Percentiles rank a stretch among this genome's conserved stretches.
These are phyloP conservation scores for Pestalotiopsis sp. DNA, from an alignment of 2,329 filamentous ascomycete species.

Conservation along the genomic window DNA sequence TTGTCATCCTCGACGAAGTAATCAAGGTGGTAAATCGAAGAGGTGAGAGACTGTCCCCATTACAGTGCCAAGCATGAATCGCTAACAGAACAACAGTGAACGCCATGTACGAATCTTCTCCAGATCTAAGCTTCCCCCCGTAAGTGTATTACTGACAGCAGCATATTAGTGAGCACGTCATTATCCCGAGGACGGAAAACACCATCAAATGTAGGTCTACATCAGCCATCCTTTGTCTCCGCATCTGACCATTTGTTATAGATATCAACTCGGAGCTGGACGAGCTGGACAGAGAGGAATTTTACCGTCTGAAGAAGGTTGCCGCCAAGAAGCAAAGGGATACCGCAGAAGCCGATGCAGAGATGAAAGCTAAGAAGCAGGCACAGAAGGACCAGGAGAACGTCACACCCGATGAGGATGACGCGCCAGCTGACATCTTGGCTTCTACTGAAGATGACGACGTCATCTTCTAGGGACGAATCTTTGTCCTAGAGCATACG, in stretches of 20 bases:
- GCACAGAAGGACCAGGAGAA: conserved; percentile 41
- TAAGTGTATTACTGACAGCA: conserved; percentile 16
- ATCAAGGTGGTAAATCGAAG: conserved; percentile 98
- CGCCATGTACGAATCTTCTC: conserved; percentile 65
- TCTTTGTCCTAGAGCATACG: too few species aligned
- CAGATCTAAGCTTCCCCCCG: too few species aligned
- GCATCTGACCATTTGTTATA: conserved; percentile 28
- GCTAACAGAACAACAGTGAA: conserved; percentile 61
- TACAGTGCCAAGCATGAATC: neutral
- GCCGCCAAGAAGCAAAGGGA: conserved; percentile 82
- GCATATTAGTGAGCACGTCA: conserved; percentile 74
- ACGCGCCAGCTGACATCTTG: conserved; percentile 64
- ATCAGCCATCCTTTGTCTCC: too few species aligned
- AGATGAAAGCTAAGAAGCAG: conserved; percentile 73
- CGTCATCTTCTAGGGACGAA: conserved; percentile 69
- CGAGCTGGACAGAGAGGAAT: conserved; percentile 96
- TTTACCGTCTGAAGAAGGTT: conserved; percentile 96
- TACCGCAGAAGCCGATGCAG: conserved; percentile 68
- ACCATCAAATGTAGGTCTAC: conserved; percentile 84
- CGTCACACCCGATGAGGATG: conserved; percentile 35
- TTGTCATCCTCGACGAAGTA: conserved; percentile 96
- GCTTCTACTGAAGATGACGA: conserved; percentile 78
- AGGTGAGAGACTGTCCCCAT: conserved; percentile 51
- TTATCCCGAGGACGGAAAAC: conserved; percentile 96
- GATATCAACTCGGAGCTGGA: conserved; percentile 98